phyloP scores from a whole-genome alignment of 2,329 filamentous ascomycete genomes.

The Botryotinia calthae region DNA sequence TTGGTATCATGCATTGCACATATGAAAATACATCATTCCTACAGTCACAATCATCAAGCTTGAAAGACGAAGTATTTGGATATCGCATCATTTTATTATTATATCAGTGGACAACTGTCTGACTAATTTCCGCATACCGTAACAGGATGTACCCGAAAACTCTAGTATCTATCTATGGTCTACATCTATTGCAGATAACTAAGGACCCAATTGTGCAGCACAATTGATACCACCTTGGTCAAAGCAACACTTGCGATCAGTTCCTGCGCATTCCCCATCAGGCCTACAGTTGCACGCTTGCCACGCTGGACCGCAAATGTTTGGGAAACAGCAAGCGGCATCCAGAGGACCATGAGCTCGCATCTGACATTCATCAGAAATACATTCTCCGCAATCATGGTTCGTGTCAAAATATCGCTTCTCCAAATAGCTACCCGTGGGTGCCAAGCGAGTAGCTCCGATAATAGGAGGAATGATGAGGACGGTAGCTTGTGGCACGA shows the following conservation, averaged over 20 bases:
- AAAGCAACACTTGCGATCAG: background rate
- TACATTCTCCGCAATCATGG: background rate
- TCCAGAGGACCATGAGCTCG: fast-evolving
- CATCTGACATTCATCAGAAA: background rate
- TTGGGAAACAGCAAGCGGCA: background rate
- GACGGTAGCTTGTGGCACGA: background rate
- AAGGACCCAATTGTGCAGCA: background rate
- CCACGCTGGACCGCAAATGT: background rate
- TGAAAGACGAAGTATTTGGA: background rate
- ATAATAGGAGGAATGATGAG: background rate
- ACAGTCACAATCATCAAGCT: background rate
- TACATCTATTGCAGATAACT: background rate
- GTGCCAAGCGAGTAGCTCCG: background rate
- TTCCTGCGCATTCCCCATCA: background rate
- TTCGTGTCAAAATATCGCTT: background rate
- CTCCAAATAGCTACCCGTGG: background rate
- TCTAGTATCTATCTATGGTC: background rate
- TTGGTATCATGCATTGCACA: background rate
- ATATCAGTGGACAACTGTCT: background rate
- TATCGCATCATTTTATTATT: background rate
- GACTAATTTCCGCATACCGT: background rate
- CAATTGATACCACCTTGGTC: background rate
- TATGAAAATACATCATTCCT: no score
- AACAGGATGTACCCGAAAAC: slow-evolving; percentile 4
- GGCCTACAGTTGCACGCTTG: background rate